Evolutionary conservation across 164 flowering plant species (phyloP), one percentile per base, ranked within the genome.

Genomic region (Cinnamomum micranthum): DNA sequence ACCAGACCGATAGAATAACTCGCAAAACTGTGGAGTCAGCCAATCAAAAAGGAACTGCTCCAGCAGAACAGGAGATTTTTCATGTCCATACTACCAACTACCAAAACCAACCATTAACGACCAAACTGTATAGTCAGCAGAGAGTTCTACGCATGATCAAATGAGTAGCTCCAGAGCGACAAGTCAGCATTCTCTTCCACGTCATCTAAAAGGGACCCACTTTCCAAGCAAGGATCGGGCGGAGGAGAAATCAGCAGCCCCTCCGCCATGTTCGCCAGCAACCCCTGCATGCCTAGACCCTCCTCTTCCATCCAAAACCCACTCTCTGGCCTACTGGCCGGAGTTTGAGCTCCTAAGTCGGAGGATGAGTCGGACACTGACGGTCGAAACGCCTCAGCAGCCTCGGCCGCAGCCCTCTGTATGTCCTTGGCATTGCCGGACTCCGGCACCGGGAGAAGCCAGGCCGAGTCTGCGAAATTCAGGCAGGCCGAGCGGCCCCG

Each of bases 391-490:
- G 83, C 87, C 83, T 87, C 88, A 0, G 96, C 98, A 0, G 93
- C 98, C 81, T 85, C 87, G 0, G 85, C 85, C 0, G 96, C 96
- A 0, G 92, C 91, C 79, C 67, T 83, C 80, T 83, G 90, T 14
- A 93, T 91, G n/a, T 90, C 96, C 81, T 86, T 85, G 7, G 91
- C 68, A 6, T 78, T 84, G 0, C 70, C 5, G 0, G 90, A 85
- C 0, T 76, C 83, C n/a, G 93, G 93, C 6, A 83, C 76, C 1
- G 84, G 90, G 28, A 90, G 78, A 60, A 86, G 25, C 93, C 90
- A 88, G 0, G 86, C 79, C 0, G 94, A 93, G 81, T 93, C 98
- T 0, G 96, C 96, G 31, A 91, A 91, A 65, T 91, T 93, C 20
- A 91, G 83, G 72, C 92, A 87, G 4, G 93, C 94, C 0, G 82